Evolutionary conservation across 768 basidiomycete genomes (phyloP).

Genomic region (Phlegmacium glaucopus): DNA sequence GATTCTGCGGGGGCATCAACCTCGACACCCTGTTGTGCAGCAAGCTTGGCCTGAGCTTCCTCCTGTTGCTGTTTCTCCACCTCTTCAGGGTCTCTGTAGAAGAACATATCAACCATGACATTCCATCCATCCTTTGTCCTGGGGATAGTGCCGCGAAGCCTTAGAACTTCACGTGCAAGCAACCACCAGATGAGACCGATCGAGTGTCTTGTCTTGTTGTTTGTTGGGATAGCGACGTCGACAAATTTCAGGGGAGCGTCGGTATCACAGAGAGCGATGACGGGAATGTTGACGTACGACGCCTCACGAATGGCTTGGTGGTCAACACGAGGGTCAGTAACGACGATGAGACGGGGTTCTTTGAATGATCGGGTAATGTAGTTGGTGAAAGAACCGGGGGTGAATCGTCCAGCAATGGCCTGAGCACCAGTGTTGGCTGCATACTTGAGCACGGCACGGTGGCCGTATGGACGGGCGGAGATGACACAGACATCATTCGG

Average conservation of each 20-base stretch:
- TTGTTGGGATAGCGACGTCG: slow-evolving; percentile 97
- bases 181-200: slow-evolving; percentile 99
- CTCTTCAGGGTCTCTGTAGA: slow-evolving; percentile 99
- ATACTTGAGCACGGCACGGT: slow-evolving; percentile 98
- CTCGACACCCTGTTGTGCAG: slow-evolving; percentile 50
- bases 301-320: slow-evolving; percentile 99
- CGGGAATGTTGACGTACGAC: slow-evolving; percentile 99
- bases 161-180: slow-evolving; percentile 94
- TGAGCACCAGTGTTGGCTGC: slow-evolving; percentile 98
- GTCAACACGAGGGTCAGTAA: slow-evolving; percentile 98
- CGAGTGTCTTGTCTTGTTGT: slow-evolving; percentile 98
- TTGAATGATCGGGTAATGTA: slow-evolving; percentile 99
- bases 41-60: slow-evolving; percentile 83
- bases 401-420: slow-evolving; percentile 99
- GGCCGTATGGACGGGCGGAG: slow-evolving; percentile 97
- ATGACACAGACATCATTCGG: slow-evolving; percentile 98
- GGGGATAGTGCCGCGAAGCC: slow-evolving; percentile 91
- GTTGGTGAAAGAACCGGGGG: slow-evolving; percentile 98
- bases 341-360: slow-evolving; percentile 97
- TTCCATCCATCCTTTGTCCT: slow-evolving; percentile 93
- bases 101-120: slow-evolving; percentile 99
- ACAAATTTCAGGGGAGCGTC: slow-evolving; percentile 97
- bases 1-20: slow-evolving; percentile 42
- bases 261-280: slow-evolving; percentile 98
- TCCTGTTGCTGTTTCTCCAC: slow-evolving; percentile 97